These are phyloP conservation scores for Pezicula rhizophila DNA, from an alignment of 2,329 filamentous ascomycete species.

Conservation along the genomic window DNA sequence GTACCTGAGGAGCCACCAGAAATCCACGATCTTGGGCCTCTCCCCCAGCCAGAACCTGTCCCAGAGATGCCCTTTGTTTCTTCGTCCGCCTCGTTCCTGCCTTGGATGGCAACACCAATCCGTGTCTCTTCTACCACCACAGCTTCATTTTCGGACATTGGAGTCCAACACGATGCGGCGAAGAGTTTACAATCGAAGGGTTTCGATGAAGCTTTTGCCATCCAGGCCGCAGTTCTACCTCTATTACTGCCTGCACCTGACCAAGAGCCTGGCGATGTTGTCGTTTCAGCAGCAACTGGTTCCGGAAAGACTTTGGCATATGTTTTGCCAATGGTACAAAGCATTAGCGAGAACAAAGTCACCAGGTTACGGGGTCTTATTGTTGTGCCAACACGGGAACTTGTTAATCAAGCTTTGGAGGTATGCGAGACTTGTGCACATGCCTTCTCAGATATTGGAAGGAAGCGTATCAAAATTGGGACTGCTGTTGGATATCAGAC, in stretches of 20 bases:
- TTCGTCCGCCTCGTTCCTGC: slow-evolving; percentile 71
- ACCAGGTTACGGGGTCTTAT: slow-evolving; percentile 73
- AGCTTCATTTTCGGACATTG: slow-evolving; percentile 57
- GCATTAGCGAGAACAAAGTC: slow-evolving; percentile 57
- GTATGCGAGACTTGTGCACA: slow-evolving; percentile 68
- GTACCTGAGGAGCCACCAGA: slow-evolving; percentile 31
- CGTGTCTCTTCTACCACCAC: slow-evolving; percentile 56
- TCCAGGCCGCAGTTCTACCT: slow-evolving; percentile 76
- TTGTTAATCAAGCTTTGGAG: slow-evolving; percentile 80
- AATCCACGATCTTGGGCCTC: slow-evolving; percentile 68
- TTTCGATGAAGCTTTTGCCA: slow-evolving; percentile 67
- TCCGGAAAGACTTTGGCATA: slow-evolving; percentile 96
- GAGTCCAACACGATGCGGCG: slow-evolving; percentile 54
- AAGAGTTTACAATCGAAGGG: slow-evolving; percentile 61
- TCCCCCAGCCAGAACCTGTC: slow-evolving; percentile 70
- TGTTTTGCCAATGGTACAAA: slow-evolving; percentile 75
- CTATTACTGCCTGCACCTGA: slow-evolving; percentile 63
- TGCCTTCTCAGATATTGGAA: slow-evolving; percentile 46
- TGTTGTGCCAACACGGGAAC: slow-evolving; percentile 83
- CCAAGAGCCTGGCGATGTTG: slow-evolving; percentile 66
- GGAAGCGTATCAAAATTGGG: slow-evolving; percentile 70
- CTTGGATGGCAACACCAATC: slow-evolving; percentile 75
- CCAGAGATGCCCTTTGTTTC: slow-evolving; percentile 51
- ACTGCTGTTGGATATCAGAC: slow-evolving; percentile 77
- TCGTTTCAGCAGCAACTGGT: slow-evolving; percentile 88